A percentile compares a stretch with the other conserved stretches of the same genome.
phyloP scores from a whole-genome alignment of 1,284 basidiomycete genomes.

The Ganoderma resinaceum region DNA sequence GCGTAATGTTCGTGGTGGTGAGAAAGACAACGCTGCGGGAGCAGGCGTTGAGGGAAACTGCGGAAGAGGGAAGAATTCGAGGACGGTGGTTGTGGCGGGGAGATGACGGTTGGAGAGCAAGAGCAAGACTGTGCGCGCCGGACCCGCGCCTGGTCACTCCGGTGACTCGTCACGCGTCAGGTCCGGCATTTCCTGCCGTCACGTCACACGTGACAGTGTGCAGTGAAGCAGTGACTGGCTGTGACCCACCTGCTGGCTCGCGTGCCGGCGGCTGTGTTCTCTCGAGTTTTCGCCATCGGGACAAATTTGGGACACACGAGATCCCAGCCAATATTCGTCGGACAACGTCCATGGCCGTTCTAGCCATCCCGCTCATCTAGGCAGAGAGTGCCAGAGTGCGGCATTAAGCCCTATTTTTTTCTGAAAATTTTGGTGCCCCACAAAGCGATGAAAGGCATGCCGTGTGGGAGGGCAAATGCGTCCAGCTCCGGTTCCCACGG shows the following conservation, averaged over 20 bases:
- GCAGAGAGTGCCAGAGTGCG: not conserved
- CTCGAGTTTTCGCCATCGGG: conserved; percentile 31
- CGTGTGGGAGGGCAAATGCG: conserved; percentile 30
- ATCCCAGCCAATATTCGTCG: conserved; percentile 2
- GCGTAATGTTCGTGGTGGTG: conserved; percentile 21
- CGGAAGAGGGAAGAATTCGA: conserved; percentile 9
- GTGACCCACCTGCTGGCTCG: conserved; percentile 1
- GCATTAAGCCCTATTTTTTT: conserved; percentile 8
- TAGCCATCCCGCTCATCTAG: not conserved
- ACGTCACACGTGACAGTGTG: not conserved
- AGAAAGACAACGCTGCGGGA: conserved; percentile 18
- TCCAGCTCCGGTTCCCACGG: conserved; percentile 35
- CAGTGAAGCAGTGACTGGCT: conserved; percentile 13
- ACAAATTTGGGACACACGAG: conserved; percentile 31
- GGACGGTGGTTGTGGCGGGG: conserved; percentile 20
- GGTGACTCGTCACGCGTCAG: conserved; percentile 22
- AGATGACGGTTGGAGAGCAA: conserved; percentile 32
- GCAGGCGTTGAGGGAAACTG: conserved; percentile 12
- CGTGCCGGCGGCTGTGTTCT: conserved; percentile 32
- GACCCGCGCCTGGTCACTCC: conserved; percentile 20
- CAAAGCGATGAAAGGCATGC: conserved; percentile 23
- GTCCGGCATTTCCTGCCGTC: conserved; percentile 15
- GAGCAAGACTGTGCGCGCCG: conserved; percentile 21
- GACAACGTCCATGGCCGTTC: not conserved
- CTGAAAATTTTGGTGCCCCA: conserved; percentile 9